phyloP scores from a whole-genome alignment of 768 basidiomycete genomes.

The Russula compacta region DNA sequence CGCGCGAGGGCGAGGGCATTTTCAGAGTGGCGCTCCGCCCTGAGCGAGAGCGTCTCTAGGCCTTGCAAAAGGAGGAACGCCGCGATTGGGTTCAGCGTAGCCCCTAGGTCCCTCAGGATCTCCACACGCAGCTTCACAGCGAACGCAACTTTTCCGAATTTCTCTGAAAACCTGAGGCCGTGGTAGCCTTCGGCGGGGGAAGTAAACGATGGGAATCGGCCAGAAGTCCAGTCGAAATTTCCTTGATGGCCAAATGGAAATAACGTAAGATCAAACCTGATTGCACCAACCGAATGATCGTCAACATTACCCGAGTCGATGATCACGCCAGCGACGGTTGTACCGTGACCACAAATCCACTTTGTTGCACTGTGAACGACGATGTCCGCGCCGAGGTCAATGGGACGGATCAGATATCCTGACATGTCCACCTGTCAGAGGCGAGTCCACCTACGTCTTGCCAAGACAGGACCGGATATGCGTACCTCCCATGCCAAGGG shows the following conservation, averaged over 20 bases:
- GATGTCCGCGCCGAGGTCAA: conserved; percentile 71
- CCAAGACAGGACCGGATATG: not conserved
- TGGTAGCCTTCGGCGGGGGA: conserved; percentile 70
- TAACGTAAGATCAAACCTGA: not conserved
- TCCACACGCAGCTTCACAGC: conserved; percentile 57
- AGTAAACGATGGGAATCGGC: conserved; percentile 67
- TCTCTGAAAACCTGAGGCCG: conserved; percentile 55
- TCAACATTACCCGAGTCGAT: conserved; percentile 50
- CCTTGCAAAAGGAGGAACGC: conserved; percentile 74
- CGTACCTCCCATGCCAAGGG: conserved; percentile 59
- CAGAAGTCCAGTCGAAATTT: conserved; percentile 69
- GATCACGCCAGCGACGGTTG: conserved; percentile 68
- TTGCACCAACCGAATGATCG: no score
- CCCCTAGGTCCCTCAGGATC: conserved; percentile 59
- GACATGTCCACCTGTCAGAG: not conserved
- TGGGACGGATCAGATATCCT: conserved; percentile 57
- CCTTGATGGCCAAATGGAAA: conserved; percentile 33
- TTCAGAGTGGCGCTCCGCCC: conserved; percentile 59
- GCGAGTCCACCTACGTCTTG: not conserved
- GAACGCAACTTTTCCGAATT: conserved; percentile 57
- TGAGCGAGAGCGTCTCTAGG: conserved; percentile 65
- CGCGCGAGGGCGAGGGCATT: conserved; percentile 63
- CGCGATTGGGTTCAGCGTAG: conserved; percentile 57
- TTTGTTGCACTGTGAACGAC: conserved; percentile 76
- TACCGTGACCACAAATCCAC: conserved; percentile 80